Base-by-base conservation (phyloP, 768 basidiomycete genomes). In the Phaffia australis region DNA sequence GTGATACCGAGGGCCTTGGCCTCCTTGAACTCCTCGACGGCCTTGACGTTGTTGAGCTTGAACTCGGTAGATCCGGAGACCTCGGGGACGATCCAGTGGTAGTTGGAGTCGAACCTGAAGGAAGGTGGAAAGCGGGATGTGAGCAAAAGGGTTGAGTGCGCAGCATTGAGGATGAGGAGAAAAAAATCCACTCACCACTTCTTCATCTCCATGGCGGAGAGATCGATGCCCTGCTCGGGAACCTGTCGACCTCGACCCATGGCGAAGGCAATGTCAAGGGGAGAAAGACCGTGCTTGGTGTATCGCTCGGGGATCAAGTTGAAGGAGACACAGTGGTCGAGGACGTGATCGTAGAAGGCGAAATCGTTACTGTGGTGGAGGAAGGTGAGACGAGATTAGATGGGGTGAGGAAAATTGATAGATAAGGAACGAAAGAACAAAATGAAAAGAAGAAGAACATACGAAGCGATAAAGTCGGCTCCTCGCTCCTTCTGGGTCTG, bases 201-300 rank as follows among this genome's bases (percentile, higher is more conserved):
- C 84, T 95, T 97, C 95, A 98, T 98, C 81, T 97, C 93, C 70
- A 84, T 90, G 57, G 93, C 91, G 59, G 89, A 90, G 71, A 98
- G 91, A 79, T 99, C 95, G 73, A 98, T 93, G 68, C 85, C 87
- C 70, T 84, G 88, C 51, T 87, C 72, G 70, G 72, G 75, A 74
- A 75, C 82, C 79, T 99, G 95, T 71, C 94, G 89, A 66, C 95
- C 95, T 79, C 95, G 94, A 63, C 94, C 95, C 88, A 98, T 93
- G 73, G 95, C 95, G 73, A 99, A 98, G 80, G 89, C 95, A 76
- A 92, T 85, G 79, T 99, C 94, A 71, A 98, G 85, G 70, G 84
- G 81, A 32, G 89, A 89, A 62, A 99, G 80, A 65, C 85, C 85
- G 71, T 89, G 87, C 61, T 87, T 86, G 68, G 83, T 80, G 78